Conservation (phyloP, 768 basidiomycete species). For the Cystofilobasidium ferigula region DNA sequence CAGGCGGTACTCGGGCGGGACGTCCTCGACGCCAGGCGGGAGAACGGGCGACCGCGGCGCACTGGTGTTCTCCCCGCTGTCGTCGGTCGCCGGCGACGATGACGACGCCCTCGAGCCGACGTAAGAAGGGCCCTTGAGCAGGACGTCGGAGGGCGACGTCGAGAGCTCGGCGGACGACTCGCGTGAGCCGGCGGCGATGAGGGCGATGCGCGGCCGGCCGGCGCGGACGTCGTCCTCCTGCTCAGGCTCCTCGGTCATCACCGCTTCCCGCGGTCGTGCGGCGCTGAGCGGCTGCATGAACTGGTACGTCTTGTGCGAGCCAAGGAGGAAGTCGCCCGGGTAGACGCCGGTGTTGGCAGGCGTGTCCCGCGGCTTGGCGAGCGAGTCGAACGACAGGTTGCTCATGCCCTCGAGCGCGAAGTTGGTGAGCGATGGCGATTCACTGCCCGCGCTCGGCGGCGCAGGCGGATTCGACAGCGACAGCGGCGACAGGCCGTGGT, state of each 20-base stretch:
- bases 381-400: slow-evolving; percentile 23
- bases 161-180: not conserved
- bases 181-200: not conserved
- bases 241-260: slow-evolving; percentile 15
- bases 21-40: slow-evolving; percentile 2
- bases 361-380: slow-evolving; percentile 12
- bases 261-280: slow-evolving; percentile 8
- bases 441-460: not conserved
- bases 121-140: not conserved
- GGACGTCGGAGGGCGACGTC: slow-evolving; percentile 1
- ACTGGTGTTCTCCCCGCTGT: not conserved
- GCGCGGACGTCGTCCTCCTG: not conserved
- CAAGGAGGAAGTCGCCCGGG: slow-evolving; percentile 5
- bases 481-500: not conserved
- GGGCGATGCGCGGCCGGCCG: not conserved
- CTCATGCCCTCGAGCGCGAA: not conserved
- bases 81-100: not conserved
- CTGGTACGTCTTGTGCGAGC: slow-evolving; percentile 12
- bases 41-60: not conserved
- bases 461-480: not conserved
- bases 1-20: slow-evolving; percentile 15
- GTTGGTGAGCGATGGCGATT: not conserved
- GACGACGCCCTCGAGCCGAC: not conserved
- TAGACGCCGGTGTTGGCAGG: slow-evolving; percentile 2
- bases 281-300: slow-evolving; percentile 23